Evolutionary conservation across 176 grass and related monocot species (phyloP), one percentile per base, ranked within the genome.

Genomic region (Oryza nivara): DNA sequence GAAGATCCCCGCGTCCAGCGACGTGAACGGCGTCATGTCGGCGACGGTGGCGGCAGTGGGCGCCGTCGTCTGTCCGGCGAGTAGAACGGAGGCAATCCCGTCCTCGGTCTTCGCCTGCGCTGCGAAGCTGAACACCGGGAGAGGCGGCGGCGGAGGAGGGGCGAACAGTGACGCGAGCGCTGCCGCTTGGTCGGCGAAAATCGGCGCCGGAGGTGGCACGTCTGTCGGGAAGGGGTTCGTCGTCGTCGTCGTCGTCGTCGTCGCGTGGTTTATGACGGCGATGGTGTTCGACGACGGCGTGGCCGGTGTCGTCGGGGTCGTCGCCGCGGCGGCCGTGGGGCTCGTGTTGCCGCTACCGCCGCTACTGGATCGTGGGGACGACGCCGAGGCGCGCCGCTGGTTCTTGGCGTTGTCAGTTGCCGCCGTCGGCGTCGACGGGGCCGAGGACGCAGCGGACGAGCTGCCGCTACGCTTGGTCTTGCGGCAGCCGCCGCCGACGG

Each of bases 401-500:
- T 70, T 87, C 85, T 80, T 91, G 40, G 46, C 26, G 34, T 73
- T 58, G 34, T 74, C 85, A 23, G 51, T 56, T 10, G 75, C 45
- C 63, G 74, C 44, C 64, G 80, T 41, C 12, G 80, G 80, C 0
- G 70, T 80, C 41, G 80, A 83, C 80, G 84, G 49, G 7, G 79
- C 68, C 19, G 79, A 78, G 11, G 84, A 48, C 5, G 78, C 46
- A 6, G 84, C 79, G 0, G 90, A 34, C 3, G 65, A 87, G 19
- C 56, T 71, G 64, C 54, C 12, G 54, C 54, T 58, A 9, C 63
- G 85, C 84, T 94, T 94, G 82, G 90, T 77, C 83, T 94, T 94
- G 73, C 92, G 92, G 52, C 87, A 90, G 64, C 95, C 95, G 1
- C 92, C 95, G 32, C 95, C 95, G 8, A 97, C 90, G 22, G 95